Conservation (phyloP, 2,329 filamentous ascomycete genomes). For the Talaromyces islandicus region DNA sequence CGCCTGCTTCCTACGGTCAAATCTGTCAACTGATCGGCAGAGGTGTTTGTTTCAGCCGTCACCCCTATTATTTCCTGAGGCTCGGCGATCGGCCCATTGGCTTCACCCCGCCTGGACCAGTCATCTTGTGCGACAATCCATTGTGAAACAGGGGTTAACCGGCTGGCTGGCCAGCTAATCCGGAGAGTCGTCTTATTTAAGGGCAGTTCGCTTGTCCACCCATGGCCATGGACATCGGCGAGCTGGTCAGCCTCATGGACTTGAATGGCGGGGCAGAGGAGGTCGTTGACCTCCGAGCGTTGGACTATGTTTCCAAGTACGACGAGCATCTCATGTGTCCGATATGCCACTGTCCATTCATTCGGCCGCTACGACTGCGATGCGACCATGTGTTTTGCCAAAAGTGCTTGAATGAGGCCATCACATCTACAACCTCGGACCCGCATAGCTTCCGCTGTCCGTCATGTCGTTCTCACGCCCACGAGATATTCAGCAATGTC, state of each 20-base stretch:
- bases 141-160: background rate
- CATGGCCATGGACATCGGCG: conserved; percentile 25
- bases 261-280: conserved; percentile 22
- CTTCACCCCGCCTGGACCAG: background rate
- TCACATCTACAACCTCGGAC: conserved; percentile 28
- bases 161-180: background rate
- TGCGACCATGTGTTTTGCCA: conserved; percentile 62
- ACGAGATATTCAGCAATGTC: conserved; percentile 35
- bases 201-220: background rate
- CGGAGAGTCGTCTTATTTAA: background rate
- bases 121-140: background rate
- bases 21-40: background rate
- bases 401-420: conserved; percentile 49
- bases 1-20: background rate
- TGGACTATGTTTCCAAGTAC: conserved; percentile 53
- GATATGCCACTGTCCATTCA: conserved; percentile 59
- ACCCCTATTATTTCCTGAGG: background rate
- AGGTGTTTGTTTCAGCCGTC: background rate
- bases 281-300: conserved; percentile 48
- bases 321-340: conserved; percentile 59
- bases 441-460: conserved; percentile 46
- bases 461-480: conserved; percentile 47
- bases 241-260: conserved; percentile 17
- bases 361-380: conserved; percentile 51
- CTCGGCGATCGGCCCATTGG: background rate